These are phyloP conservation scores for Meripilus lineatus DNA, from an alignment of 1,284 basidiomycete genomes.

Conservation along the genomic window DNA sequence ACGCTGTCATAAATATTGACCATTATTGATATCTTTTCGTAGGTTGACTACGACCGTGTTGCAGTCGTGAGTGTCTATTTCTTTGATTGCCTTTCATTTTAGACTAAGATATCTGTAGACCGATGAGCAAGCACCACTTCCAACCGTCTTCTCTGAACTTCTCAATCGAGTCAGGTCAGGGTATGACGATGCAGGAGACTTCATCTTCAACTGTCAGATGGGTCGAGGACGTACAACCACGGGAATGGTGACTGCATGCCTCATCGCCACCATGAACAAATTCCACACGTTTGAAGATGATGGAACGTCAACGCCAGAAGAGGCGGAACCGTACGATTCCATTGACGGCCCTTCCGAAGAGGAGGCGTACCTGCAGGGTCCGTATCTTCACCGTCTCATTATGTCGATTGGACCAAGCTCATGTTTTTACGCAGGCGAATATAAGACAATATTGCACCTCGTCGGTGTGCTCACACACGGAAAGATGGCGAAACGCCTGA, in stretches of 20 bases:
- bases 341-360: conserved; percentile 81
- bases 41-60: conserved; percentile 87
- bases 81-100: too few species aligned
- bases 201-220: conserved; percentile 89
- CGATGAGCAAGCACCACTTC: conserved; percentile 93
- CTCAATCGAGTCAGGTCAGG: conserved; percentile 69
- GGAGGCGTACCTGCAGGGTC: conserved; percentile 83
- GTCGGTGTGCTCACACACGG: conserved; percentile 86
- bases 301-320: conserved; percentile 22
- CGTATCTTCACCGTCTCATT: conserved; percentile 11
- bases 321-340: conserved; percentile 50
- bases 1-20: background rate
- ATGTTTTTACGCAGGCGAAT: conserved; percentile 71
- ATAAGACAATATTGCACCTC: conserved; percentile 94
- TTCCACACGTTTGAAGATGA: conserved; percentile 45
- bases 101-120: too few species aligned
- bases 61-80: conserved; percentile 71
- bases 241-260: conserved; percentile 87
- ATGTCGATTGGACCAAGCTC: conserved; percentile 2
- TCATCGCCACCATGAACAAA: conserved; percentile 77
- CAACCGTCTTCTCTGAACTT: conserved; percentile 76
- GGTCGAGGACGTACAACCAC: conserved; percentile 82
- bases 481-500: conserved; percentile 89
- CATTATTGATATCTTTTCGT: conserved; percentile 5
- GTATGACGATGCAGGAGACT: conserved; percentile 58